A percentile compares a stretch with the other conserved stretches of the same genome.
phyloP scores from a whole-genome alignment of 2,329 filamentous ascomycete genomes.

The Rhexocercosporidium sp. region DNA sequence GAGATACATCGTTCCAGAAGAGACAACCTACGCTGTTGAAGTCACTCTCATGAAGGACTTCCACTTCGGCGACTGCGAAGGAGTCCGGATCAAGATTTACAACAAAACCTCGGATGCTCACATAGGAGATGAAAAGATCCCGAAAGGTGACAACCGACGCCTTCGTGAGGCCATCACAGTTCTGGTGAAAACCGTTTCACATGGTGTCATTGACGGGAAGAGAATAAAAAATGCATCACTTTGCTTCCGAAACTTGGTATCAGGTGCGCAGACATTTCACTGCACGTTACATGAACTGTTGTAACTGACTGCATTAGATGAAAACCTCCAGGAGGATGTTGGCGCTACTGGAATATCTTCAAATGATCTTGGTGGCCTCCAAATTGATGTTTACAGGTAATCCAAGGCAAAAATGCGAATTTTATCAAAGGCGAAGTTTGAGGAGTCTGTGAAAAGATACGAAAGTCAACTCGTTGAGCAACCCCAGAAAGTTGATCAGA shows the following conservation, averaged over 20 bases:
- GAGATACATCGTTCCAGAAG: slow-evolving; percentile 20
- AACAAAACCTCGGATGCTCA: background rate
- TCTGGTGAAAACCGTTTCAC: background rate
- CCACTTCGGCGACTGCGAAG: background rate
- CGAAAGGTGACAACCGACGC: no score
- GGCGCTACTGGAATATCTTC: background rate
- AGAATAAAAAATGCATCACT: background rate
- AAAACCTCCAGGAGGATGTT: background rate
- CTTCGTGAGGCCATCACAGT: no score
- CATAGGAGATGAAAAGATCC: background rate
- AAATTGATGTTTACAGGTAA: background rate
- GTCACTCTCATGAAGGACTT: slow-evolving; percentile 23
- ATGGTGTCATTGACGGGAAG: background rate
- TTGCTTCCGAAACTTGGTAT: background rate
- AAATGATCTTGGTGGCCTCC: background rate
- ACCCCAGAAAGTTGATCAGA: slow-evolving; percentile 9
- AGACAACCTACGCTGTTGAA: slow-evolving; percentile 18
- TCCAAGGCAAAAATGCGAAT: background rate
- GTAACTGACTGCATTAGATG: background rate
- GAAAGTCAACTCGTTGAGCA: background rate
- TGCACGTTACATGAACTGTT: no score
- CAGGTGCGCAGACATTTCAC: background rate
- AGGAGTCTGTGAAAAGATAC: background rate
- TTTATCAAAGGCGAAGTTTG: background rate
- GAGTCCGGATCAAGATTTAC: background rate